Conservation (phyloP, 352 stramenopile genomes). For the Salisapilia sapeloensis region DNA sequence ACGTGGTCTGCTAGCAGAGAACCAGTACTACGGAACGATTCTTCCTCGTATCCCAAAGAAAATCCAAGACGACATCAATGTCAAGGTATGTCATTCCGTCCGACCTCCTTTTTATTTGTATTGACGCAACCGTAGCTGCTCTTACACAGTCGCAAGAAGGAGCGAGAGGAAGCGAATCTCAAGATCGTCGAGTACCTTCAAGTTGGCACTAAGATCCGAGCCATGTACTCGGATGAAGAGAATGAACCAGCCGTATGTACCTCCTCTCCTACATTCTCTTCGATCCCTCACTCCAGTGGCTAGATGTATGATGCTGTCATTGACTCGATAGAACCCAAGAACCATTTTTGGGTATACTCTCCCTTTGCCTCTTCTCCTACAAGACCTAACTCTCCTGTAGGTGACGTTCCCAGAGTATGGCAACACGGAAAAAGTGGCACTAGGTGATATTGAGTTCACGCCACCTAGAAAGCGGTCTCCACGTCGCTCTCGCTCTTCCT, state of each 20-base stretch:
- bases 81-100: conserved; percentile 38
- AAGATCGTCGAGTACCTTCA: conserved; percentile 59
- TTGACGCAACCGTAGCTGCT: conserved; percentile 35
- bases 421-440: conserved; percentile 86
- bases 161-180: conserved; percentile 45
- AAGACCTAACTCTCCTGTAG: conserved; percentile 29
- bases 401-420: conserved; percentile 95
- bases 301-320: conserved; percentile 94
- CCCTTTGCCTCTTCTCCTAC: not conserved
- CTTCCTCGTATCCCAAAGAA: conserved; percentile 92
- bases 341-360: conserved; percentile 46
- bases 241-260: conserved; percentile 74
- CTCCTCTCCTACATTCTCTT: not conserved
- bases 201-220: conserved; percentile 81
- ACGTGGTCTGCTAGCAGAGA: conserved; percentile 78
- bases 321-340: conserved; percentile 79
- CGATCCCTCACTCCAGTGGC: not conserved
- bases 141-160: conserved; percentile 39
- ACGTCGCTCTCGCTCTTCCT: conserved; percentile 14
- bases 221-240: conserved; percentile 93
- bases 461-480: conserved; percentile 9
- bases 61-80: conserved; percentile 93
- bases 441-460: conserved; percentile 89
- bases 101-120: not conserved
- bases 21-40: conserved; percentile 95